These are phyloP conservation scores for Epichloe sp. DNA, from an alignment of 2,329 filamentous ascomycete species.

Conservation along the genomic window DNA sequence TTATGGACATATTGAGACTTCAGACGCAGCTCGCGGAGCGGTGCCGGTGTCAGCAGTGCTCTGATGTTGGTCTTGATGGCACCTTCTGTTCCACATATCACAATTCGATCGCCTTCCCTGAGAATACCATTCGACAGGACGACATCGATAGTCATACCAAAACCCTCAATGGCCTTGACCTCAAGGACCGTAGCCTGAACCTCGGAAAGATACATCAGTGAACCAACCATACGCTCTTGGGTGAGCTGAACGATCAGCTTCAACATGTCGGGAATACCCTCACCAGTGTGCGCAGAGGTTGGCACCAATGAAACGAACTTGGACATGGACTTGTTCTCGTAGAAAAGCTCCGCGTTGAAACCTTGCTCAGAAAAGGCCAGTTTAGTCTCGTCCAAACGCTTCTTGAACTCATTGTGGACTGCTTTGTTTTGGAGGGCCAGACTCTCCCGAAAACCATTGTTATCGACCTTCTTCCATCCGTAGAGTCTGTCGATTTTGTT, in stretches of 20 bases:
- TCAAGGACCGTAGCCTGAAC: slow-evolving; percentile 96
- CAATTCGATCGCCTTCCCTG: slow-evolving; percentile 84
- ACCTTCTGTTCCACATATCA: slow-evolving; percentile 92
- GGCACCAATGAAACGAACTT: slow-evolving; percentile 91
- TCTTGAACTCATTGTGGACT: slow-evolving; percentile 87
- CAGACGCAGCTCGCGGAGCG: slow-evolving; percentile 84
- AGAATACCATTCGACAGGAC: slow-evolving; percentile 92
- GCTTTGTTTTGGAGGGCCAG: slow-evolving; percentile 81
- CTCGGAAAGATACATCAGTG: slow-evolving; percentile 96
- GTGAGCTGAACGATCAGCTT: slow-evolving; percentile 87
- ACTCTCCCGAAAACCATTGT: slow-evolving; percentile 95
- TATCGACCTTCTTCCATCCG: slow-evolving; percentile 96
- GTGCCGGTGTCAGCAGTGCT: slow-evolving; percentile 83
- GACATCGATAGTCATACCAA: slow-evolving; percentile 97
- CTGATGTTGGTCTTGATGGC: slow-evolving; percentile 91
- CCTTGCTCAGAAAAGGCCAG: slow-evolving; percentile 89
- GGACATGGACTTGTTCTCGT: slow-evolving; percentile 96
- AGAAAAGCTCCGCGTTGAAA: slow-evolving; percentile 95
- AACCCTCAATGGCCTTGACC: slow-evolving; percentile 97
- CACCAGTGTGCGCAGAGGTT: slow-evolving; percentile 95
- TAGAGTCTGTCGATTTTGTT: slow-evolving; percentile 99
- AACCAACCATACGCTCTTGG: slow-evolving; percentile 93
- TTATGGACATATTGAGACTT: slow-evolving; percentile 98
- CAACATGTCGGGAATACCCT: slow-evolving; percentile 97
- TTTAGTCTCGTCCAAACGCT: slow-evolving; percentile 82